These are phyloP conservation scores for Pleurotus platypus DNA, from an alignment of 768 basidiomycete species.

Conservation along the genomic window DNA sequence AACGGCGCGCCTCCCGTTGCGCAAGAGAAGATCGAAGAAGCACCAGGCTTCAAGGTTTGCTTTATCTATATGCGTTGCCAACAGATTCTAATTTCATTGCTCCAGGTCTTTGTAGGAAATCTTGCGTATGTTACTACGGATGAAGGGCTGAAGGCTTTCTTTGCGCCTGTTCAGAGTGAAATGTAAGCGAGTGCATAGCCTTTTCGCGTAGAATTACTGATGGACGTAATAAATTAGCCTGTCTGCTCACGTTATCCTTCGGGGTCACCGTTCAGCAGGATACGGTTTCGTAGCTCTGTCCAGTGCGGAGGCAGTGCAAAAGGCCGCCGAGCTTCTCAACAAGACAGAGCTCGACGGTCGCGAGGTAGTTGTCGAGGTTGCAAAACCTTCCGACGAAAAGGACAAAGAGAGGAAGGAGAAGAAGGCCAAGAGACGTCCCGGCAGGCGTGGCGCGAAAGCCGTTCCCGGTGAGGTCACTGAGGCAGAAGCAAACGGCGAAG, in stretches of 20 bases:
- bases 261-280: slow-evolving; percentile 81
- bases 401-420: slow-evolving; percentile 84
- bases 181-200: slow-evolving; percentile 64
- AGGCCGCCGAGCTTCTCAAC: slow-evolving; percentile 83
- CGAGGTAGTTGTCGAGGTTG: slow-evolving; percentile 86
- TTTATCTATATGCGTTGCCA: slow-evolving; percentile 13
- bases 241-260: slow-evolving; percentile 83
- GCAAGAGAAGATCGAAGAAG: slow-evolving; percentile 66
- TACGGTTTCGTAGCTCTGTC: slow-evolving; percentile 90
- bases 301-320: slow-evolving; percentile 78
- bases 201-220: slow-evolving; percentile 21
- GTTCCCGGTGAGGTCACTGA: slow-evolving; percentile 88
- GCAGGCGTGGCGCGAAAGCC: slow-evolving; percentile 83
- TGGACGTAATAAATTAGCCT: slow-evolving; percentile 41
- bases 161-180: slow-evolving; percentile 81
- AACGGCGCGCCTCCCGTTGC: slow-evolving; percentile 81
- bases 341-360: slow-evolving; percentile 88
- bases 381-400: slow-evolving; percentile 88
- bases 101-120: slow-evolving; percentile 91
- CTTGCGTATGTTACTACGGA: slow-evolving; percentile 93
- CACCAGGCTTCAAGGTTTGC: slow-evolving; percentile 74
- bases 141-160: slow-evolving; percentile 93
- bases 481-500: slow-evolving; percentile 82
- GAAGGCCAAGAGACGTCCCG: slow-evolving; percentile 74
- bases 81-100: slow-evolving; percentile 7